Base-by-base conservation (phyloP, 495 filamentous ascomycete genomes). In the Xylaria longipes region DNA sequence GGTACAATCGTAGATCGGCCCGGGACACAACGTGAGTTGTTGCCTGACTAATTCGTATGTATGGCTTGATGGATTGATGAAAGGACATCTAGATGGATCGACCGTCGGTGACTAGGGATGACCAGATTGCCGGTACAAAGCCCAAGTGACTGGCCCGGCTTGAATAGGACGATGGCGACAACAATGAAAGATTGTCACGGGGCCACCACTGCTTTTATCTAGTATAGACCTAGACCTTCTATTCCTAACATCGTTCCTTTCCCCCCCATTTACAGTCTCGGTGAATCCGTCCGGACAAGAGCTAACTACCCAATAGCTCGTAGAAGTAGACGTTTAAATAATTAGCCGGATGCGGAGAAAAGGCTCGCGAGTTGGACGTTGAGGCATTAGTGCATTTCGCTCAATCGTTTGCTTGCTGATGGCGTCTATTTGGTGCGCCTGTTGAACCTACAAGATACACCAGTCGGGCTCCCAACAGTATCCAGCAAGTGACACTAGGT, bases 1-100 rank as follows among this genome's bases (percentile, higher is more conserved):
- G 62, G 39, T 71, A 65, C 41, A 33, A 60, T 66, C 62, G 33
- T 50, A 65, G 15, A 50, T 60, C 69, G 62, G 45, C 9, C 62
- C 50, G 60, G 60, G 31, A 65, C 58, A 52, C 65, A 45, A 54
- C 68, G 27, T 60, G 29, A 29, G 39, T 50, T 50, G 20, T 37
- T 65, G 61, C 41, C 52, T 65, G 27, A 63, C 12, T 9, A 57
- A 14, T 45, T 33, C 15, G 27, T 57, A 39, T 56, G 27, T 57
- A 39, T 56, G 33, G 46, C 45, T 63, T 43, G 67, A 57, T 17
- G 56, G 46, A n/a, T 45, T 57, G 50, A 43, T 60, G 61, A 48
- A 39, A 48, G 69, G 31, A 58, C 50, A 61, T 60, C 37, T 50
- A 65, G 20, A 52, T 22, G 7, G 25, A 37, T 56, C 33, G 35